A percentile compares a stretch with the other conserved stretches of the same genome.
Evolutionary conservation across 2,329 filamentous ascomycete genomes (phyloP).

Genomic region (Epichloe gansuensis): DNA sequence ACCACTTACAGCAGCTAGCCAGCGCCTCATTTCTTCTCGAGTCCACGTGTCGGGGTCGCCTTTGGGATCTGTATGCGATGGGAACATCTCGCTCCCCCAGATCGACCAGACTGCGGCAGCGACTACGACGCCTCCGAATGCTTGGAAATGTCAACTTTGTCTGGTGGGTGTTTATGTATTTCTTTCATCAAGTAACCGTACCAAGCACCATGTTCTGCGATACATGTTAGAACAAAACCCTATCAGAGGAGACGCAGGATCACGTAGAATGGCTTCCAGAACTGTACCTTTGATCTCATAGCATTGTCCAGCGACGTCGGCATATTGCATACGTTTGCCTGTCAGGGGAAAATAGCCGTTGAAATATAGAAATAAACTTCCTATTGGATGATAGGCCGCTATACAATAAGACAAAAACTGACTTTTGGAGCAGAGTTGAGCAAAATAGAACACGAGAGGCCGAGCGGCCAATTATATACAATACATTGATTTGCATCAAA

Average conservation of each 20-base stretch:
- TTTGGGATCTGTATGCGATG: constrained; percentile 58
- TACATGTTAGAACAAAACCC: not conserved
- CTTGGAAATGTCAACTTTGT: constrained; percentile 24
- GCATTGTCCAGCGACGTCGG: constrained; percentile 56
- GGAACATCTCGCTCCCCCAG: constrained; percentile 78
- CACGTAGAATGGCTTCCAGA: too few species aligned
- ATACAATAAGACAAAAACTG: too few species aligned
- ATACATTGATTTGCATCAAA: not conserved
- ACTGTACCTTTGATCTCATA: constrained; percentile 52
- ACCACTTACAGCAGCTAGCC: constrained; percentile 62
- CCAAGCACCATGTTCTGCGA: constrained; percentile 57
- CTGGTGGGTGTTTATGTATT: not conserved
- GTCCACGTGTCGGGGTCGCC: constrained; percentile 65
- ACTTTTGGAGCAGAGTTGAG: too few species aligned
- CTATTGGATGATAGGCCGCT: too few species aligned
- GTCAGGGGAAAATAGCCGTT: too few species aligned
- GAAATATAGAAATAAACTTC: too few species aligned
- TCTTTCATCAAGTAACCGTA: constrained; percentile 23
- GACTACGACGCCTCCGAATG: constrained; percentile 70
- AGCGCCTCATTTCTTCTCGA: constrained; percentile 62
- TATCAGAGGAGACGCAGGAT: not conserved
- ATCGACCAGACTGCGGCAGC: constrained; percentile 74
- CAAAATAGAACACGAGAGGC: too few species aligned
- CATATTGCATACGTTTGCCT: constrained; percentile 31
- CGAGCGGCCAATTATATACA: too few species aligned